Base-by-base conservation (phyloP, 306 rosid species). In the Pyrus communis region DNA sequence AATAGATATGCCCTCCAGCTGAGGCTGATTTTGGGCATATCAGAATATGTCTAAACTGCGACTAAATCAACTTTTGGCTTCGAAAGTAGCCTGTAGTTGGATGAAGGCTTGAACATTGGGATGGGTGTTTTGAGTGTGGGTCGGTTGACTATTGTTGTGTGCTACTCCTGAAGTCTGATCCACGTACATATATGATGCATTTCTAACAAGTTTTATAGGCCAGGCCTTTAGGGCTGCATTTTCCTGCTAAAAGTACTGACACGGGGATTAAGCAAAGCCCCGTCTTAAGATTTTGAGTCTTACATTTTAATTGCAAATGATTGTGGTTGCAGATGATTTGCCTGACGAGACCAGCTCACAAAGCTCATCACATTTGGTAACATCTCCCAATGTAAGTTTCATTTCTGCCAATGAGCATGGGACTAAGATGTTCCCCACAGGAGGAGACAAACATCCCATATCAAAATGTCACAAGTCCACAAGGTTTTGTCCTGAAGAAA, bases 271-370 rank as follows among this genome's bases (percentile, higher is more conserved):
- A 64, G 40, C 46, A 9, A 58, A 35, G 71, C 17, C 57, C 42
- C 25, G 61, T 35, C 59, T 69, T 60, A 25, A 61, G 52, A 40
- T 27, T 79, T 76, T 54, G 69, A 71, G 42, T 58, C 70, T 8
- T 65, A 22, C 22, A 45, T 35, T 64, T 52, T 77, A 79, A 81
- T 55, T 22, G 52, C 67, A 65, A 58, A 42, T 76, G 59, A 67
- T 67, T 82, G 75, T 74, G 71, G n/a, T 79, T 87, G 88, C 95
- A 93, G 97, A 91, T 78, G 90, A 89, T 54, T 54, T 81, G 46
- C 80, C 38, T 25, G 98, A 93, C 74, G 96, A 91, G 73, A 84
- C 82, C 74, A 86, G 97, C 82, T 89, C 98, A 27, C 82, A 83
- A 57, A 81, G 95, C 86, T 91, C 98, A 40, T 91, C 97, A 21